Evolutionary conservation across 495 filamentous ascomycete genomes (phyloP), one percentile per base, ranked within the genome.

Genomic region (Penicillium pulvis): DNA sequence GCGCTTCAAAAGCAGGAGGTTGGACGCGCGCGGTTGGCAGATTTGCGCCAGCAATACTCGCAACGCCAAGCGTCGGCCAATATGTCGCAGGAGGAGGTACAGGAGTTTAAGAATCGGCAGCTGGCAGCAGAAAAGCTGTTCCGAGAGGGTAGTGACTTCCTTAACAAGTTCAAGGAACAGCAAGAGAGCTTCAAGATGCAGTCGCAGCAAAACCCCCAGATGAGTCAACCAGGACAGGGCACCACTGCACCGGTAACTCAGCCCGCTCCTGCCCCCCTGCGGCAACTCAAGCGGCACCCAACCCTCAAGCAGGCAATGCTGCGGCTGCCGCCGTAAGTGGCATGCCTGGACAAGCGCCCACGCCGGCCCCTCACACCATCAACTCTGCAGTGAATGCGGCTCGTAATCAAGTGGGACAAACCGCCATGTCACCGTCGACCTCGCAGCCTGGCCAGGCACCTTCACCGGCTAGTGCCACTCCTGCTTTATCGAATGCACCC

Each of bases 311-410:
- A 35, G 62, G 60, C 42, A 64, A 59, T 51, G 59, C 65, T 6
- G 51, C 70, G 46, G 56, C 68, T 9, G 48, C 70, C 46, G 56
- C 68, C 6, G 48, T 70, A 23, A 63, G 61, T 30, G 52, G 63
- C 16, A 70, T 72, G 59, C 71, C 71, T 7, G 72, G 71, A 31
- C 77, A 76, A 56, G 63, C 71, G 17, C 74, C 73, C 16, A 70
- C 76, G 16, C 77, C 78, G 20, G 77, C 79, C 47, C 72, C 81
- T 2, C 81, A 83, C 58, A 82, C 79, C 1, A 76, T 83, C 35
- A 83, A 77, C 56, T 82, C 81, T 44, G 81, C 81, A 6, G 74
- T 83, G 28, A 81, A 76, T 59, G 80, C 80, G 23, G 81, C 81
- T 16, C 71, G 81, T 24, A 79, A 68, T 26, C 80, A 80, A 58